phyloP scores from a whole-genome alignment of 2,329 filamentous ascomycete genomes.

The Alternaria dauci region DNA sequence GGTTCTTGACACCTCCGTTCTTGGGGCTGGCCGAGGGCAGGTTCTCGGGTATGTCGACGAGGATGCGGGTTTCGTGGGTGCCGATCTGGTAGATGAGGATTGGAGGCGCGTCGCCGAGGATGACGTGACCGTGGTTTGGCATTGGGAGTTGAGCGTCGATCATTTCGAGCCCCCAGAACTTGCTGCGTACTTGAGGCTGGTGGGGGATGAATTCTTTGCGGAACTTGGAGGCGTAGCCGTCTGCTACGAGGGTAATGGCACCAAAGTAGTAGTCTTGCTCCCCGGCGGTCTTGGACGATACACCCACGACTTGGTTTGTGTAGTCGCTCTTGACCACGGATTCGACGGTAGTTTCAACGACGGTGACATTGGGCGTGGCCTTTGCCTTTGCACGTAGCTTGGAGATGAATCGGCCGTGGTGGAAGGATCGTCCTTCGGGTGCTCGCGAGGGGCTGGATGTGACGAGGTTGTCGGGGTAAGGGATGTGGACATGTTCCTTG shows the following conservation, averaged over 20 bases:
- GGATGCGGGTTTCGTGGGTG: conserved; percentile 87
- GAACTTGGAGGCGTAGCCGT: conserved; percentile 93
- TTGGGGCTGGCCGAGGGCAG: conserved; percentile 75
- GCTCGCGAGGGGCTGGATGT: conserved; percentile 41
- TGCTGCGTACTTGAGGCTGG: conserved; percentile 76
- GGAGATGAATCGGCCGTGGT: conserved; percentile 92
- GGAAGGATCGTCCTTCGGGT: conserved; percentile 82
- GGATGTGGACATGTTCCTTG: conserved; percentile 74
- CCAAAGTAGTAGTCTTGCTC: conserved; percentile 81
- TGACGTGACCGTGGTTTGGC: conserved; percentile 82
- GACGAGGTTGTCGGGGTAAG: conserved; percentile 73
- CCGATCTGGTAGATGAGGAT: conserved; percentile 97
- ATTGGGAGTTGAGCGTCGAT: conserved; percentile 83
- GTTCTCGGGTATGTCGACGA: conserved; percentile 86
- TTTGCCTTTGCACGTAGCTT: conserved; percentile 79
- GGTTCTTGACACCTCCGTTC: conserved; percentile 83
- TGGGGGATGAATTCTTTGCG: conserved; percentile 77
- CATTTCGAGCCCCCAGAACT: conserved; percentile 93
- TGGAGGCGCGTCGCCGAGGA: conserved; percentile 79
- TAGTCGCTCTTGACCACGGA: conserved; percentile 75
- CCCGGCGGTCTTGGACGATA: conserved; percentile 74
- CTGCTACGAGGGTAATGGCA: conserved; percentile 84
- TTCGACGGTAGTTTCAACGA: conserved; percentile 88
- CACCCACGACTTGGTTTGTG: conserved; percentile 79
- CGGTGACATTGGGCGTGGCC: conserved; percentile 80